Evolutionary conservation across 805 yeast genomes (phyloP).

Genomic region (Metschnikowia noctiluminum): DNA sequence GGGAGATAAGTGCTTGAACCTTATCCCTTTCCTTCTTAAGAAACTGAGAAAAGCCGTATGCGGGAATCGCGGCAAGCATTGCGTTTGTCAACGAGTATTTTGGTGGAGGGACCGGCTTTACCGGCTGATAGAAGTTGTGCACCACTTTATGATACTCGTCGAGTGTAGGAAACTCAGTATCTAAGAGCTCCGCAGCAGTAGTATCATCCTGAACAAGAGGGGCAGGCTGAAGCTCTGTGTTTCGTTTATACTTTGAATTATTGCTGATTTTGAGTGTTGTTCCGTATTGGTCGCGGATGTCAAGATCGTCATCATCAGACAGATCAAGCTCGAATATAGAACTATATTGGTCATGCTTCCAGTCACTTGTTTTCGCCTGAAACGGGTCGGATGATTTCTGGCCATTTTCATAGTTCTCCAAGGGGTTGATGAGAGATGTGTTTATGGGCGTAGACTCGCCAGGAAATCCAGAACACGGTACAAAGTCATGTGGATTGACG

Average conservation of each 20-base stretch:
- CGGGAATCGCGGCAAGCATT: slow-evolving; percentile 14
- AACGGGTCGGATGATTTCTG: neutral
- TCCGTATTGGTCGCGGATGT: slow-evolving; percentile 15
- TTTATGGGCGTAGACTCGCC: slow-evolving; percentile 7
- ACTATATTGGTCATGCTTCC: slow-evolving; percentile 8
- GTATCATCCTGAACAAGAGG: slow-evolving; percentile 1
- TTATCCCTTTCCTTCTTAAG: slow-evolving; percentile 11
- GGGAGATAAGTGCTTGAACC: slow-evolving; percentile 14
- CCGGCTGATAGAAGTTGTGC: slow-evolving; percentile 20
- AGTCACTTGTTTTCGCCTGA: neutral
- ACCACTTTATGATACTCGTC: slow-evolving; percentile 20
- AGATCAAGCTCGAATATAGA: slow-evolving; percentile 15
- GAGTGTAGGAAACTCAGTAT: slow-evolving; percentile 5
- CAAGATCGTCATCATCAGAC: slow-evolving; percentile 14
- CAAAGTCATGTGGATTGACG: neutral
- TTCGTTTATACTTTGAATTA: slow-evolving; percentile 5
- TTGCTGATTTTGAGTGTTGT: slow-evolving; percentile 14
- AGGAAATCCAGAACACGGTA: slow-evolving; percentile 1
- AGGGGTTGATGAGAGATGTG: neutral
- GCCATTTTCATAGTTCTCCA: neutral
- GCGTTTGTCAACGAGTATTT: slow-evolving; percentile 21
- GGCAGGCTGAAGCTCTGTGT: neutral
- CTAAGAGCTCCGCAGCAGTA: slow-evolving; percentile 10
- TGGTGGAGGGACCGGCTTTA: slow-evolving; percentile 17
- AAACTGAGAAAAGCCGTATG: slow-evolving; percentile 11